Base-by-base conservation (phyloP, 169 alveolate species). In the Plasmodium chabaudi region DNA sequence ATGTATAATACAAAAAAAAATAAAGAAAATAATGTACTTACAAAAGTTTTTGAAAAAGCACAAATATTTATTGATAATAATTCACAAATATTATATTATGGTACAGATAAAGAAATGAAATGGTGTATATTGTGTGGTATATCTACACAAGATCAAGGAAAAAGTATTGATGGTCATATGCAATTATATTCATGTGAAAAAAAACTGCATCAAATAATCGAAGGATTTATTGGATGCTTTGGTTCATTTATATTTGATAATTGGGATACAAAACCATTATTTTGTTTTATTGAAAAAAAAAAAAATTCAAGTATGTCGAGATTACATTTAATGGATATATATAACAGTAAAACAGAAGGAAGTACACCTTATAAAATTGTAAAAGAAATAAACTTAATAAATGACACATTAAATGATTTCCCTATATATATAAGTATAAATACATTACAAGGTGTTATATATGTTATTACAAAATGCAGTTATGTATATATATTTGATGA, bases 81-180 rank as follows among this genome's bases (percentile, higher is more conserved):
- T 69, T 96, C 97, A 67, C 97, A 98, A 86, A 95, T 98, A 61
- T 97, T 98, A 90, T 95, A 96, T 19, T 97, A 97, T 91, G 94
- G 95, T 46, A 88, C 97, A 9, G 99, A 97, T 74, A 61, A 94
- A 60, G 75, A 92, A 9, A 95, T 92, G 75, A 96, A 96, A 73
- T 98, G 99, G 99, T 97, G 98, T 89, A 89, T 96, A 67, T 86
- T 98, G 71, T 94, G 95, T 93, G 99, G 99, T 1, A 97, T 98
- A 27, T 97, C 97, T 71, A 94, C 97, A 3, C 90, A 92, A 94
- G 88, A 97, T 95, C 94, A 97, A 93, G 87, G 97, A 65, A 88
- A 95, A 60, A 95, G 97, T 23, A 97, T 97, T 53, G 94, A 94
- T 64, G 99, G 99, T n/a, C 94, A 95, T 68, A 96, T 98, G 92